phyloP scores from a whole-genome alignment of 768 basidiomycete species.

The Boletales sp. region DNA sequence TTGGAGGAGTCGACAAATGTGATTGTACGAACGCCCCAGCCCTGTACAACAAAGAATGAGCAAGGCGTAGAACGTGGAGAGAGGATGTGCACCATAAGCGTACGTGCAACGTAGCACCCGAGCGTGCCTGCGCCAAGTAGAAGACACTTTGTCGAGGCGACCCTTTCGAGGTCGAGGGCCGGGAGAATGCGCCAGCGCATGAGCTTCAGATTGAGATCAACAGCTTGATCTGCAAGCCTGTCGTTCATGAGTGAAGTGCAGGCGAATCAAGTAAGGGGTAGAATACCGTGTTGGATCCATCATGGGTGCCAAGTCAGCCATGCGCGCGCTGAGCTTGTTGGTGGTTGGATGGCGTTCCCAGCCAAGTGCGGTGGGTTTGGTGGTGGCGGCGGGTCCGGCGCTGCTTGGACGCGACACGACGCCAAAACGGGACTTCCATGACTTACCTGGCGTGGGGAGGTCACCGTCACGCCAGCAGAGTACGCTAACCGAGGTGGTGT shows the following conservation, averaged over 20 bases:
- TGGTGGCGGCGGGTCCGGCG: conserved; percentile 11
- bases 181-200: conserved; percentile 98
- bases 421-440: conserved; percentile 67
- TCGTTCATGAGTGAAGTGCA: background rate
- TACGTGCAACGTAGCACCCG: conserved; percentile 92
- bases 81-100: conserved; percentile 60
- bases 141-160: conserved; percentile 75
- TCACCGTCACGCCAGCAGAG: conserved; percentile 77
- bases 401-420: conserved; percentile 32
- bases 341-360: conserved; percentile 88
- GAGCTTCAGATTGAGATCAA: conserved; percentile 95
- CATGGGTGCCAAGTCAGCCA: conserved; percentile 91
- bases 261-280: background rate
- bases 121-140: conserved; percentile 94
- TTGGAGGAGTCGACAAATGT: conserved; percentile 88
- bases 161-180: conserved; percentile 80
- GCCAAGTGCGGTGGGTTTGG: conserved; percentile 68
- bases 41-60: conserved; percentile 42
- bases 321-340: conserved; percentile 81
- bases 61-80: background rate
- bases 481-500: conserved; percentile 51
- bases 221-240: conserved; percentile 92
- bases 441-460: conserved; percentile 32
- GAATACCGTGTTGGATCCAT: conserved; percentile 85
- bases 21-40: conserved; percentile 93